Evolutionary conservation across 768 basidiomycete genomes (phyloP).

Genomic region (Lyophyllum decastes): DNA sequence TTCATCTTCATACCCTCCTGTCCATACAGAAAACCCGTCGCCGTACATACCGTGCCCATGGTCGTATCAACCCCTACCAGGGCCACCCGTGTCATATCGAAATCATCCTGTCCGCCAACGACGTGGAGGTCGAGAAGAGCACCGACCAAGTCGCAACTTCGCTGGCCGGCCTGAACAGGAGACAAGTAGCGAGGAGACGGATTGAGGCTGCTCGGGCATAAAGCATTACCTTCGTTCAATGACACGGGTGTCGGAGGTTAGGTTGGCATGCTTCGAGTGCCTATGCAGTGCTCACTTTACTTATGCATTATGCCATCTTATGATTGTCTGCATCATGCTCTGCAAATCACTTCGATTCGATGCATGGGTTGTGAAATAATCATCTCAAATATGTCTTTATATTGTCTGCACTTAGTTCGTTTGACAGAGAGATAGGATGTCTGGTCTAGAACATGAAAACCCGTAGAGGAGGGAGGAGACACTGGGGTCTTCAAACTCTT

Average conservation of each 20-base stretch:
- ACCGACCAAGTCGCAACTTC: slow-evolving; percentile 72
- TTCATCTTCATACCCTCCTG: slow-evolving; percentile 7
- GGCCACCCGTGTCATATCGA: slow-evolving; percentile 98
- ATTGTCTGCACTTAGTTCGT: not conserved
- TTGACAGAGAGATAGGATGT: not conserved
- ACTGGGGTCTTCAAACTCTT: not conserved
- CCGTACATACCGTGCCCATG: slow-evolving; percentile 97
- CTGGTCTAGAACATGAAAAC: too few relatives aligned
- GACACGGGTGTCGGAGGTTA: slow-evolving; percentile 9
- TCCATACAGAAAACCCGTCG: slow-evolving; percentile 87
- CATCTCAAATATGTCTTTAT: not conserved
- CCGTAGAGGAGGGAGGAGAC: not conserved
- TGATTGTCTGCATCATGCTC: slow-evolving; percentile 13
- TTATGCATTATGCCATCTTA: slow-evolving; percentile 24
- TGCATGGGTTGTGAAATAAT: not conserved
- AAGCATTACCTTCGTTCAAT: not conserved
- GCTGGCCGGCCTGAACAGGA: slow-evolving; percentile 74
- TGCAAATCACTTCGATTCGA: slow-evolving; percentile 7
- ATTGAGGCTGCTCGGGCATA: slow-evolving; percentile 79
- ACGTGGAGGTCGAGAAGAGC: slow-evolving; percentile 87
- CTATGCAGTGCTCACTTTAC: slow-evolving; percentile 19
- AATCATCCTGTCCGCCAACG: slow-evolving; percentile 81
- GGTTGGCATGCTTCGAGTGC: slow-evolving; percentile 17
- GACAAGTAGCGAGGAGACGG: slow-evolving; percentile 84
- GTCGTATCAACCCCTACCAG: slow-evolving; percentile 99